These are phyloP conservation scores for Pseudogymnoascus sp. DNA, from an alignment of 2,329 filamentous ascomycete genomes.

Conservation along the genomic window DNA sequence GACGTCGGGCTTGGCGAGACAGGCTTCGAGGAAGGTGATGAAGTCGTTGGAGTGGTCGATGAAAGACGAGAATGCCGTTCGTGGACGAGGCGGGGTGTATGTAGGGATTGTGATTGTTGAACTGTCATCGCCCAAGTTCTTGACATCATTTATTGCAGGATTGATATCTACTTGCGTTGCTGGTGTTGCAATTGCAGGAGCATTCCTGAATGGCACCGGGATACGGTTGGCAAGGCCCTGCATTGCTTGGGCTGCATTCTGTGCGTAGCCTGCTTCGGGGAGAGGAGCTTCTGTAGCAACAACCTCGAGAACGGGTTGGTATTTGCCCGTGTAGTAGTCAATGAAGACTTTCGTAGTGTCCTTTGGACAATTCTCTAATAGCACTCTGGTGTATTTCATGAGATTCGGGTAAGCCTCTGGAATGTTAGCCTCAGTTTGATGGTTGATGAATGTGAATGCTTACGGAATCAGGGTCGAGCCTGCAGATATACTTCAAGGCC, in stretches of 20 bases:
- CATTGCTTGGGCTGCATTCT: conserved; percentile 62
- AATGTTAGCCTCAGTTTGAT: conserved; percentile 11
- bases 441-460: conserved; percentile 26
- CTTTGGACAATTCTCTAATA: conserved; percentile 77
- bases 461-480: conserved; percentile 69
- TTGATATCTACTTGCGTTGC: conserved; percentile 41
- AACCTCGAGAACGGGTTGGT: conserved; percentile 60
- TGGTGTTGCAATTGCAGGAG: conserved; percentile 41
- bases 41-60: conserved; percentile 91
- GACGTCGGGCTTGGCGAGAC: conserved; percentile 63
- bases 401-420: conserved; percentile 72
- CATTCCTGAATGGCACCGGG: conserved; percentile 77
- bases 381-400: conserved; percentile 89
- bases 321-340: conserved; percentile 86
- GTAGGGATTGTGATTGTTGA: conserved; percentile 34
- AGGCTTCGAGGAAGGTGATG: conserved; percentile 84
- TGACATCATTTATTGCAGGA: conserved; percentile 44
- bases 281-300: conserved; percentile 16
- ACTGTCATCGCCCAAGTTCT: conserved; percentile 29
- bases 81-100: conserved; percentile 74
- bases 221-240: conserved; percentile 80
- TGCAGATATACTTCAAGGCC: conserved; percentile 85
- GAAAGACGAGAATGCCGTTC: conserved; percentile 91
- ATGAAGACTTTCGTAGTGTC: conserved; percentile 84
- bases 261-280: conserved; percentile 24